Conservation (phyloP, 805 yeast genomes). For the Henningerozyma blattae region DNA sequence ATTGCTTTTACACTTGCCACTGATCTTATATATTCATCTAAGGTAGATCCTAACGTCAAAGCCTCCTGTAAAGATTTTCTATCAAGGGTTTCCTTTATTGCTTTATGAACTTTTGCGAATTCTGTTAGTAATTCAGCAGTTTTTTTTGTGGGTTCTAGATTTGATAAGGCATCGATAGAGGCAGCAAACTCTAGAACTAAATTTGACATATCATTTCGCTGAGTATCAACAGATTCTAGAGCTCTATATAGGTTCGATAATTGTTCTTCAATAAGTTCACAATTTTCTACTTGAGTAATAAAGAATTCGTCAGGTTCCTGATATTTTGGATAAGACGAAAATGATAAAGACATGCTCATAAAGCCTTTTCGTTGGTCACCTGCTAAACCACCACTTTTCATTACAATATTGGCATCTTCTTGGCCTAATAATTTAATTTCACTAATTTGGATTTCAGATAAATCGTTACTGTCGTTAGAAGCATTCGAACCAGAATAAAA, state of each 20-base stretch:
- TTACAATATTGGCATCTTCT: slow-evolving; percentile 21
- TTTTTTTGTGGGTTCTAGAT: slow-evolving; percentile 59
- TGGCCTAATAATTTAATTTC: slow-evolving; percentile 21
- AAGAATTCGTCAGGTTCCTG: slow-evolving; percentile 75
- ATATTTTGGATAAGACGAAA: slow-evolving; percentile 55
- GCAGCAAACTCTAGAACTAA: slow-evolving; percentile 58
- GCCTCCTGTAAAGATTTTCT: slow-evolving; percentile 77
- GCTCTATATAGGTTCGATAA: slow-evolving; percentile 57
- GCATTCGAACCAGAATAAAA: slow-evolving; percentile 43
- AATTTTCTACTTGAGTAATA: slow-evolving; percentile 50
- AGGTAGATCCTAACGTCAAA: slow-evolving; percentile 70
- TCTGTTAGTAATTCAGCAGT: slow-evolving; percentile 52
- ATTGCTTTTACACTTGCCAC: slow-evolving; percentile 64
- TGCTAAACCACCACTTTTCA: slow-evolving; percentile 22
- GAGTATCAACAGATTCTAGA: slow-evolving; percentile 60
- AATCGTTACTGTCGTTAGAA: slow-evolving; percentile 29
- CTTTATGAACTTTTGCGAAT: slow-evolving; percentile 60
- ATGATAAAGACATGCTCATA: slow-evolving; percentile 52
- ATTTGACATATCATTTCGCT: slow-evolving; percentile 59
- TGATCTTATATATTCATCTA: slow-evolving; percentile 76
- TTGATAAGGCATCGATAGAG: slow-evolving; percentile 48
- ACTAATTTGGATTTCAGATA: slow-evolving; percentile 25
- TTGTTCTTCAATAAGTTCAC: slow-evolving; percentile 64
- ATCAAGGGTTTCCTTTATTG: slow-evolving; percentile 61
- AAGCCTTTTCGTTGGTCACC: slow-evolving; percentile 57